These are phyloP conservation scores for Cymbopogon citratus DNA, from an alignment of 176 grass and related monocot genomes.

Conservation along the genomic window DNA sequence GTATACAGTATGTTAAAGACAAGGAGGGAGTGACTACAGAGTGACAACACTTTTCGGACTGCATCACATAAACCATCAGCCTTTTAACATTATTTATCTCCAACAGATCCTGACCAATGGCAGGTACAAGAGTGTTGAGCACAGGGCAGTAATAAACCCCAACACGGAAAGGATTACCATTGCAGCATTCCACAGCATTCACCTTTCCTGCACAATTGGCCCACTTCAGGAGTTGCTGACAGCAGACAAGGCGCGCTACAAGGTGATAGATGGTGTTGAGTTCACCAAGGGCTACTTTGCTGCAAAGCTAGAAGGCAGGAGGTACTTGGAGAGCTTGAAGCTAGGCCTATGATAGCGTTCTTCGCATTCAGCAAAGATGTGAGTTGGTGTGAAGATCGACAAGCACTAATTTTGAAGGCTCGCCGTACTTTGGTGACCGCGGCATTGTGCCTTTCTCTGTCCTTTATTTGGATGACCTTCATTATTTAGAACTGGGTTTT, in stretches of 20 bases:
- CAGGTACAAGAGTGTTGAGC: slow-evolving; percentile 50
- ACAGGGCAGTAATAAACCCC: slow-evolving; percentile 39
- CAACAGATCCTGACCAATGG: slow-evolving; percentile 48
- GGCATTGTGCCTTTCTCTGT: neutral
- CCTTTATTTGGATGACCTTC: neutral
- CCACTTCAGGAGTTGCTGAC: slow-evolving; percentile 40
- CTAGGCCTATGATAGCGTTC: neutral
- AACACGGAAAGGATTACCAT: slow-evolving; percentile 40
- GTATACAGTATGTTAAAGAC: neutral
- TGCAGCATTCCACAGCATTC: slow-evolving; percentile 36
- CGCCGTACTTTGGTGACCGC: neutral
- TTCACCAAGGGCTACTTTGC: slow-evolving; percentile 47
- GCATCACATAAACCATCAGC: neutral
- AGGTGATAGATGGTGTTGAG: slow-evolving; percentile 19
- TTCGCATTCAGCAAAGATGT: neutral
- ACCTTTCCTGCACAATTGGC: slow-evolving; percentile 35
- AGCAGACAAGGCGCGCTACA: slow-evolving; percentile 23
- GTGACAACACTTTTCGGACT: neutral
- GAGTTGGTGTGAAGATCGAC: neutral
- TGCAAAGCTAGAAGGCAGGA: slow-evolving; percentile 42
- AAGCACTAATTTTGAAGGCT: neutral
- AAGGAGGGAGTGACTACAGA: neutral
- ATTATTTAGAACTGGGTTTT: neutral
- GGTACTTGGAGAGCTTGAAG: slow-evolving; percentile 52
- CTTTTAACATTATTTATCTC: neutral